These are phyloP conservation scores for Cantharellus cinnabarinus DNA, from an alignment of 768 basidiomycete species.

Conservation along the genomic window DNA sequence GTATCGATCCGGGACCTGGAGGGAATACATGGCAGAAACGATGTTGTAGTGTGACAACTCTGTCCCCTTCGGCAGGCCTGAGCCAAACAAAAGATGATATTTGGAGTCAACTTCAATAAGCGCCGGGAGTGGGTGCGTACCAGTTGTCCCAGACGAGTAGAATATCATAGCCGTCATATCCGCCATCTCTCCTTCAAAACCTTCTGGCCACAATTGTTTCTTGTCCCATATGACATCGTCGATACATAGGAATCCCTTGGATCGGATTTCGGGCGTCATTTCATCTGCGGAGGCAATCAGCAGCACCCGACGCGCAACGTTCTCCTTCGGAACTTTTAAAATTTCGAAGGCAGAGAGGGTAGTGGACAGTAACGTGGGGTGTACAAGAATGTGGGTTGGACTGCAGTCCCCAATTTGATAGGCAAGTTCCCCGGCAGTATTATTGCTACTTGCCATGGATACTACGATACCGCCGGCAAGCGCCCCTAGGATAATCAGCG, in stretches of 20 bases:
- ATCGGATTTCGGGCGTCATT: conserved; percentile 7
- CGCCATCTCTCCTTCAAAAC: background rate
- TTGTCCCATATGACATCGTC: conserved; percentile 9
- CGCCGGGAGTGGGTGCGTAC: background rate
- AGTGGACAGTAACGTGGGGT: conserved; percentile 15
- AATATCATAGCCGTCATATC: background rate
- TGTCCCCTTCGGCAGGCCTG: background rate
- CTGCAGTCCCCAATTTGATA: conserved; percentile 19
- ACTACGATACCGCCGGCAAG: conserved; percentile 13
- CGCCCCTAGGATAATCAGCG: conserved; percentile 7
- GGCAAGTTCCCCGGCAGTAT: conserved; percentile 16
- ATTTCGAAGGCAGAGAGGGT: conserved; percentile 14
- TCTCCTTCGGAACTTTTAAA: conserved; percentile 7
- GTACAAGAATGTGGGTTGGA: conserved; percentile 16
- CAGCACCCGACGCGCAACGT: conserved; percentile 8
- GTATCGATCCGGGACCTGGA: conserved; percentile 2
- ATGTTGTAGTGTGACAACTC: background rate
- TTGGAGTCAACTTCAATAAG: background rate
- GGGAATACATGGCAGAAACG: background rate
- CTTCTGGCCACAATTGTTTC: conserved; percentile 3
- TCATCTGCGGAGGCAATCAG: conserved; percentile 10
- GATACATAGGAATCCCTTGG: conserved; percentile 7
- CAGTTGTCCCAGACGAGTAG: conserved; percentile 11
- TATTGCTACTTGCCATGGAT: conserved; percentile 14
- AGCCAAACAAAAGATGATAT: background rate